phyloP scores from a whole-genome alignment of 2,329 filamentous ascomycete species.

The Kalaharituber pfeilii region DNA sequence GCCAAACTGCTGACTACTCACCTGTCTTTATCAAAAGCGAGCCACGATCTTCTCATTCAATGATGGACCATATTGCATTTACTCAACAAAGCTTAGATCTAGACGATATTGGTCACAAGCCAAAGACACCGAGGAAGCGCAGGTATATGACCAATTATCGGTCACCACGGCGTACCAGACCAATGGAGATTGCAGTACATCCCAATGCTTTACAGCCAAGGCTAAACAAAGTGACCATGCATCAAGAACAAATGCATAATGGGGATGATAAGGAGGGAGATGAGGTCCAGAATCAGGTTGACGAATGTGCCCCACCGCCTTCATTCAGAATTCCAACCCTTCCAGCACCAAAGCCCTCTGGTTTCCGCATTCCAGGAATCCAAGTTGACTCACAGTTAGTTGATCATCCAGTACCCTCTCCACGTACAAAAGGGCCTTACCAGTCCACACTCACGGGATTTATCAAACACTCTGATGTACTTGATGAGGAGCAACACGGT shows the following conservation, averaged over 20 bases:
- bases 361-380: not conserved
- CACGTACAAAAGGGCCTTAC: not conserved
- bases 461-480: no score
- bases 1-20: not conserved
- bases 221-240: not conserved
- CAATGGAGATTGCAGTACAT: not conserved
- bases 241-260: not conserved
- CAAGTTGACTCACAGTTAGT: not conserved
- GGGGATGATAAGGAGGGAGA: not conserved
- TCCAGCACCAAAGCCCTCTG: not conserved
- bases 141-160: slow-evolving; percentile 1
- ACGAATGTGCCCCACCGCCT: not conserved
- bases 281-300: not conserved
- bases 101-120: slow-evolving; percentile 17
- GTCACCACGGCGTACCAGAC: not conserved
- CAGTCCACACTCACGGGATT: not conserved
- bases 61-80: slow-evolving; percentile 15
- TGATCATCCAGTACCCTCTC: not conserved
- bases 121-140: slow-evolving; percentile 14
- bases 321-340: not conserved
- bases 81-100: slow-evolving; percentile 18
- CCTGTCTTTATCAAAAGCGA: slow-evolving; percentile 17
- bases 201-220: not conserved
- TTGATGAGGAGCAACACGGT: no score
- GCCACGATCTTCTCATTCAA: slow-evolving; percentile 7